Evolutionary conservation across 306 rosid species (phyloP), one percentile per base, ranked within the genome.

Genomic region (Malus fusca): DNA sequence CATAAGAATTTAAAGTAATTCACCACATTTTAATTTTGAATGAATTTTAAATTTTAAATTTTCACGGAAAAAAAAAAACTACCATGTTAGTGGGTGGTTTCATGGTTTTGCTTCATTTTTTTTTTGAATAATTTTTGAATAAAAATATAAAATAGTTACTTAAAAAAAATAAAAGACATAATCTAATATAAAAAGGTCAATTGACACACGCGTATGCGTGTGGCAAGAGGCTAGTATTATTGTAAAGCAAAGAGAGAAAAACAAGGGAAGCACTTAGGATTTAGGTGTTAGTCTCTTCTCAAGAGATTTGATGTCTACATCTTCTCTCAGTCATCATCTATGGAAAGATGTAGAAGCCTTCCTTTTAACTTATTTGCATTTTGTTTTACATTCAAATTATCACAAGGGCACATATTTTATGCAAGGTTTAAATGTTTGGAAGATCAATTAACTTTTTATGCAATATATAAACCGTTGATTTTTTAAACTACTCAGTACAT

Each of bases 331-430:
- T 31, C 18, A 12, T 59, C 53, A 68, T 68, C 71, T 4, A 23
- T 15, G 17, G 72, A 80, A 63, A 10, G 73, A 53, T 70, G 73
- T 52, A 66, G 81, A 66, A 76, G 13, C 63, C 72, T 70, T 71
- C 66, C 62, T 58, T 8, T 13, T 4, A 30, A 26, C 31, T 72
- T 44, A 26, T 62, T 55, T 33, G 51, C 23, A 2, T 68, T 61
- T 71, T 61, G 40, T 33, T 40, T 40, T 64, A 51, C 63, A 42
- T 30, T 26, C 55, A 51, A 51, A 15, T 51, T 51, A 15, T 17
- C 55, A 51, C 55, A 5, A 51, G 6, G 55, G 18, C 5, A 48
- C 43, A 40, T 40, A 40, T 48, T 48, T 48, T 15, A 48, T 0
- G 8, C 7, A 48, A 48, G 53, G 17, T 48, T 48, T 48, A 48